Conservation (phyloP, 805 yeast species). For the Metschnikowia noctiluminum region DNA sequence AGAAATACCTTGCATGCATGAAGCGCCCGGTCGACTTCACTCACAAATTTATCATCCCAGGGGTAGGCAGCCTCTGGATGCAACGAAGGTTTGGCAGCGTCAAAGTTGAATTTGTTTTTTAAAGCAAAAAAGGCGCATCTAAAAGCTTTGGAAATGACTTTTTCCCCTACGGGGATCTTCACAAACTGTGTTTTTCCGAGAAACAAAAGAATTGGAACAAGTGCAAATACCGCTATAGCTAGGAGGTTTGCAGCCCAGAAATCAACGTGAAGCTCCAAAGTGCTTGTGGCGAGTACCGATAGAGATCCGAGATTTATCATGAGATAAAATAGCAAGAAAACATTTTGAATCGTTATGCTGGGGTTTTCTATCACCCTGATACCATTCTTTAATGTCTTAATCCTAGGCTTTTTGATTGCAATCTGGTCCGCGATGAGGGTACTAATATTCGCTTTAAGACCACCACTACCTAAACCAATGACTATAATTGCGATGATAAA, state of each 20-base stretch:
- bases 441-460: conserved; percentile 73
- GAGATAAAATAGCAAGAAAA: conserved; percentile 15
- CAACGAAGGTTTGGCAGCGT: conserved; percentile 14
- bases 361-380: conserved; percentile 15
- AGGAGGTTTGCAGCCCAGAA: conserved; percentile 17
- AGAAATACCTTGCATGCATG: conserved; percentile 16
- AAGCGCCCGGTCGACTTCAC: conserved; percentile 13
- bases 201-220: conserved; percentile 11
- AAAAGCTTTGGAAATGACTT: conserved; percentile 12
- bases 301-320: conserved; percentile 17
- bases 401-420: conserved; percentile 35
- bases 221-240: conserved; percentile 12
- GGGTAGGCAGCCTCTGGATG: conserved; percentile 12
- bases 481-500: conserved; percentile 51
- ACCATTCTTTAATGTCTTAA: conserved; percentile 31
- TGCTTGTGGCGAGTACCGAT: conserved; percentile 13
- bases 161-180: conserved; percentile 13
- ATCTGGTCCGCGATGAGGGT: conserved; percentile 61
- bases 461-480: conserved; percentile 77
- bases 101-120: conserved; percentile 11
- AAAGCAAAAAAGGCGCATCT: conserved; percentile 7
- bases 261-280: conserved; percentile 12
- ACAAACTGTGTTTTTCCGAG: conserved; percentile 11
- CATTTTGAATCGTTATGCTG: conserved; percentile 14
- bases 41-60: conserved; percentile 15